A percentile compares a stretch with the other conserved stretches of the same genome.
Conservation (phyloP, 768 basidiomycete species). For the Termitomyces titanicus region DNA sequence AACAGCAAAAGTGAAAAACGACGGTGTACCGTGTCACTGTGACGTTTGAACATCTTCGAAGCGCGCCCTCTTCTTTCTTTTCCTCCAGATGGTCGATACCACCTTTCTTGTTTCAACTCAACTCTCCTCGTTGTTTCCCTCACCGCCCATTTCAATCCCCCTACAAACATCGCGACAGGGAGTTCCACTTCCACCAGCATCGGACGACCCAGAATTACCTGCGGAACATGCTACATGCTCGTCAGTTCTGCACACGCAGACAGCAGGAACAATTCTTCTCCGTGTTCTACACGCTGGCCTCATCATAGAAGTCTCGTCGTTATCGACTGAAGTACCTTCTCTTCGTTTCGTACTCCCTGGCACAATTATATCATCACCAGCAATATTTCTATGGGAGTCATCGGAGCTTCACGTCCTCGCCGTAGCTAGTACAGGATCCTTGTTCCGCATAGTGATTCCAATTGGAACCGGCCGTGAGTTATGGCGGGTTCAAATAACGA, state of each 20-base stretch:
- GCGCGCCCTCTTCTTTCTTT: neutral
- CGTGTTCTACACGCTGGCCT: conserved; percentile 73
- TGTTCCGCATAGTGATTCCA: conserved; percentile 72
- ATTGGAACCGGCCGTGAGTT: conserved; percentile 45
- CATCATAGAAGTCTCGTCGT: conserved; percentile 74
- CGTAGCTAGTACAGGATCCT: conserved; percentile 62
- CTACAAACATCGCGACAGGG: conserved; percentile 60
- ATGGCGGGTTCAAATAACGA: conserved; percentile 52
- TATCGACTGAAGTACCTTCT: conserved; percentile 60
- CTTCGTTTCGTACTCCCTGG: conserved; percentile 80
- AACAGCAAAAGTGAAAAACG: neutral
- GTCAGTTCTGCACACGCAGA: conserved; percentile 49
- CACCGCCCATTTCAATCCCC: conserved; percentile 46
- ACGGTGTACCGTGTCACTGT: neutral
- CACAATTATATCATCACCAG: conserved; percentile 58
- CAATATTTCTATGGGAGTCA: conserved; percentile 53
- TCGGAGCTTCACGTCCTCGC: conserved; percentile 67
- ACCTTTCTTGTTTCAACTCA: conserved; percentile 55
- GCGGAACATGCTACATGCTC: conserved; percentile 74
- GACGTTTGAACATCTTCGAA: neutral
- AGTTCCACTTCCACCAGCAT: conserved; percentile 41
- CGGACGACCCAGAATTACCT: conserved; percentile 42
- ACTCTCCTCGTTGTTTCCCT: conserved; percentile 59
- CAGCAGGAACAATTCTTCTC: conserved; percentile 63
- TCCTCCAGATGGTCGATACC: conserved; percentile 24